A percentile compares a stretch with the other conserved stretches of the same genome.
Conservation (phyloP, 1,284 basidiomycete genomes). For the Ganoderma lingzhi region DNA sequence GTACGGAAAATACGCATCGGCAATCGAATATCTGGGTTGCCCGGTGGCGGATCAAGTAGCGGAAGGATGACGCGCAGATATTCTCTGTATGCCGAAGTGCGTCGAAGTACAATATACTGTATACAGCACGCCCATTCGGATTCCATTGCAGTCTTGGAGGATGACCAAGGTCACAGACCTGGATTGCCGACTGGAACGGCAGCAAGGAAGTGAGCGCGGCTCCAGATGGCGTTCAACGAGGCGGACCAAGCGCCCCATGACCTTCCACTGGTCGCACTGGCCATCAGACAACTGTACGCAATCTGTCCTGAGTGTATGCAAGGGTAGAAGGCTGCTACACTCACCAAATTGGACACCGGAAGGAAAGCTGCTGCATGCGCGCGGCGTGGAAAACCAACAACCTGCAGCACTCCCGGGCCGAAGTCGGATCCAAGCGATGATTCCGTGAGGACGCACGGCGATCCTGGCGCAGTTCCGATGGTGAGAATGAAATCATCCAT, state of each 20-base stretch:
- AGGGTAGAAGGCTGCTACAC: too few species aligned
- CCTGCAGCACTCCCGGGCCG: too few species aligned
- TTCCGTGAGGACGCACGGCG: too few species aligned
- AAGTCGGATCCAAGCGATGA: too few species aligned
- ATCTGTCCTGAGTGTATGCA: not conserved
- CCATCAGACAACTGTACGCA: not conserved
- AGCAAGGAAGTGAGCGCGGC: not conserved
- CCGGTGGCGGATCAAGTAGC: not conserved
- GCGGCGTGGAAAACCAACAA: too few species aligned
- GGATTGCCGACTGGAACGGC: not conserved
- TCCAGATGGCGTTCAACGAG: not conserved
- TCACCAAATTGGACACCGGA: too few species aligned
- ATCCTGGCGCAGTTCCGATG: not conserved
- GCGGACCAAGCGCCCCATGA: not conserved
- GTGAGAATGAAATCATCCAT: not conserved
- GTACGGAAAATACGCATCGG: not conserved
- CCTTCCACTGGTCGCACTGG: not conserved
- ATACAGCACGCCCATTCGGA: not conserved
- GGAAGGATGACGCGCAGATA: not conserved
- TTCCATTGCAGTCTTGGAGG: not conserved
- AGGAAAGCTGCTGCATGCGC: too few species aligned
- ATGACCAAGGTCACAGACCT: not conserved
- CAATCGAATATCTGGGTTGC: not conserved
- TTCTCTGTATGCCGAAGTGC: not conserved
- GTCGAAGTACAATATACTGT: too few species aligned